Percentiles rank a stretch among this genome's conserved stretches.
Conservation (phyloP, 305 asterid species). For the Solanum hybrid region DNA sequence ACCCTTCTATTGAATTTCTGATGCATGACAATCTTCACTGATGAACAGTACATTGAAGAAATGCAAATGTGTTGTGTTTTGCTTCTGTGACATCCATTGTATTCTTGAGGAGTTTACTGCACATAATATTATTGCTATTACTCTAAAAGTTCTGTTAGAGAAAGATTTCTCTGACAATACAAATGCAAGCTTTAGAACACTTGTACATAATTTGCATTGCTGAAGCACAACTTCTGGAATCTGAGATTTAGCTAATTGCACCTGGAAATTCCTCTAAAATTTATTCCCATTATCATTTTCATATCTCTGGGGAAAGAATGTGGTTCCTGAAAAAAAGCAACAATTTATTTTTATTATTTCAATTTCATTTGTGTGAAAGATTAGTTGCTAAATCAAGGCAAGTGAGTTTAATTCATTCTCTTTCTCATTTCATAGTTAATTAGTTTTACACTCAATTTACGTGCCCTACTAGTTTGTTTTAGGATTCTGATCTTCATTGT, state of each 20-base stretch:
- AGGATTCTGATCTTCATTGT: not conserved
- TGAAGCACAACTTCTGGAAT: not conserved
- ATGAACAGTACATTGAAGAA: not conserved
- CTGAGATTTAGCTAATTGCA: not conserved
- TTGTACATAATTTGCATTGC: not conserved
- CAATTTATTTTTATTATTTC: not conserved
- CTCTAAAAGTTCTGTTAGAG: not conserved
- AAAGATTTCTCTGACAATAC: not conserved
- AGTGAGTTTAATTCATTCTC: not conserved
- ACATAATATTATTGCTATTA: not conserved
- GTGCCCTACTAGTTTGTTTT: not conserved
- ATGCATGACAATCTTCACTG: not conserved
- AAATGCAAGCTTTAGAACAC: not conserved
- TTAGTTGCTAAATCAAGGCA: not conserved
- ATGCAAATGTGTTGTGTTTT: not conserved
- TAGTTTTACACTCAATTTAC: not conserved
- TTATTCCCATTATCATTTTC: not conserved
- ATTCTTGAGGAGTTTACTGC: not conserved
- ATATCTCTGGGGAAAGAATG: not conserved
- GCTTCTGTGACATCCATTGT: not conserved
- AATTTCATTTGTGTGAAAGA: not conserved
- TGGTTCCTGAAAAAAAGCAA: not conserved
- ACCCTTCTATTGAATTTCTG: not conserved
- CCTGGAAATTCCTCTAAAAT: not conserved
- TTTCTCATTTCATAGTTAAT: not conserved